Evolutionary conservation across 306 rosid species (phyloP), one percentile per base, ranked within the genome.

Genomic region (Lathyrus sativus): DNA sequence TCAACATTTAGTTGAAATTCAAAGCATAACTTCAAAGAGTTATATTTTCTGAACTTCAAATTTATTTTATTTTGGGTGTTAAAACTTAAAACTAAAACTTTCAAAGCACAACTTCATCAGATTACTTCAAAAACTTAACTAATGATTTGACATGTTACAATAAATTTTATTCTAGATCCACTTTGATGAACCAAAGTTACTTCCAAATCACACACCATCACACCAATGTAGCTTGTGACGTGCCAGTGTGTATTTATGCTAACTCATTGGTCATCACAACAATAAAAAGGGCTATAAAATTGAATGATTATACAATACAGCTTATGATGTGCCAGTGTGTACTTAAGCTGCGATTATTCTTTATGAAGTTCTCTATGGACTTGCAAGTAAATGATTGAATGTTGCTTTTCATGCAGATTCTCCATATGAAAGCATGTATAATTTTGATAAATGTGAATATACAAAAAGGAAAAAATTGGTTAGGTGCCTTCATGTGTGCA

Each of bases 401-500:
- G 48, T 48, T 70, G 50, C 53, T 51, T 68, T 61, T 76, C 67
- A 48, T 49, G 70, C 46, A 9, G 53, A 55, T 41, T 19, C 62
- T 57, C 65, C 33, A 15, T 19, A 71, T 55, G 57, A 71, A 65
- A 58, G 48, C 63, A 57, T 50, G 33, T 33, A 67, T 15, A 64
- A 46, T 57, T 77, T 65, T 38, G 11, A 44, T 45, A 56, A 56
- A 56, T 45, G 49, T 57, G 56, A 43, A 76, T 37, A 56, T 64
- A 55, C 67, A 54, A 11, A 42, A 4, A 43, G 26, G 13, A 13
- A 63, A 39, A 67, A 48, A 19, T 12, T 58, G 64, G 53, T 37
- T 42, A 37, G 4, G 57, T 56, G 76, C 67, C 58, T n/a, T 38
- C 18, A 35, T 29, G 68, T 46, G 77, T 71, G 76, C 42, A 41